Percentiles rank a stretch among this genome's conserved stretches.
Conservation (phyloP, 345 rosid genomes). For the Noccaea bulbosa region DNA sequence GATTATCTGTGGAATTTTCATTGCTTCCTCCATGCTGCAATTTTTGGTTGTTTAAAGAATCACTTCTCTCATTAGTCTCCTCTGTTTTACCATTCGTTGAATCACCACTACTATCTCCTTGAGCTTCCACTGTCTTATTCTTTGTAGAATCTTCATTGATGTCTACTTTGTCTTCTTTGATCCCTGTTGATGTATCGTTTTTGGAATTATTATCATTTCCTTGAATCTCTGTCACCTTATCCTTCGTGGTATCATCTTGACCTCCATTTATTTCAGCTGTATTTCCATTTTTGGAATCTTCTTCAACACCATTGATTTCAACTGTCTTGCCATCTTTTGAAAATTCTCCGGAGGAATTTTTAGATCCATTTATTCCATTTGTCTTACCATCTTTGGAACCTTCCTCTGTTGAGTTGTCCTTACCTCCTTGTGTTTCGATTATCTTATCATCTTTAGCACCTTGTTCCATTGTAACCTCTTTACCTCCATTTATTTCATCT, state of each 20-base stretch:
- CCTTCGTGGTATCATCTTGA: neutral
- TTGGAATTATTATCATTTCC: neutral
- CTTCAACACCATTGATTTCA: neutral
- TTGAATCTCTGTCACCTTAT: neutral
- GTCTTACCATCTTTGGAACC: neutral
- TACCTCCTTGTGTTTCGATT: neutral
- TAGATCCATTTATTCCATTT: neutral
- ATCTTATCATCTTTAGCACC: neutral
- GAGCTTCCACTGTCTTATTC: conserved; percentile 23
- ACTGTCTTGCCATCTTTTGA: neutral
- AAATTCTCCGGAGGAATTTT: neutral
- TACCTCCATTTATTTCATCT: neutral
- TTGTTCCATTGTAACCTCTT: neutral
- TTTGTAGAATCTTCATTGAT: neutral
- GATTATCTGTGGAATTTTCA: conserved; percentile 2
- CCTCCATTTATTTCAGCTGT: neutral
- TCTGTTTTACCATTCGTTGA: conserved; percentile 13
- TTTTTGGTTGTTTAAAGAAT: conserved; percentile 10
- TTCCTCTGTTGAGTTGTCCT: neutral
- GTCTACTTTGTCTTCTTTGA: neutral
- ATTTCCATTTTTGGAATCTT: neutral
- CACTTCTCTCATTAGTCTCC: conserved; percentile 3
- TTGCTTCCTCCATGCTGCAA: conserved; percentile 3
- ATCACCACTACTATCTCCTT: neutral
- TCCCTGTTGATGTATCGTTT: neutral